Evolutionary conservation across 805 yeast genomes (phyloP).

Genomic region (Candida railenensis): DNA sequence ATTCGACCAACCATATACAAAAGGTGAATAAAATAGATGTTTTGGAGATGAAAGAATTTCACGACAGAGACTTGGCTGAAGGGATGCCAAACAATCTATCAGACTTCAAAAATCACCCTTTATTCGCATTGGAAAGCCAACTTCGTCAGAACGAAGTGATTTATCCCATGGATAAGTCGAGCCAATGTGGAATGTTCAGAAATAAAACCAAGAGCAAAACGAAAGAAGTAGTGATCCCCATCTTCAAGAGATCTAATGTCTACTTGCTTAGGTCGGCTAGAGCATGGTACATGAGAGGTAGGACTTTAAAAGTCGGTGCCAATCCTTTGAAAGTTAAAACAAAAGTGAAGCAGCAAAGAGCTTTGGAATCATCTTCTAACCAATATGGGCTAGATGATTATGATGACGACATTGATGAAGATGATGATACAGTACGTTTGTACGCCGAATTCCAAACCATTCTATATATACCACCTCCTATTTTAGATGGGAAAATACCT

Average conservation of each 20-base stretch:
- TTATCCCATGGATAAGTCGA: conserved; percentile 54
- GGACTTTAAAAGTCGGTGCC: conserved; percentile 69
- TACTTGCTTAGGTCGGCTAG: conserved; percentile 65
- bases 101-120: conserved; percentile 86
- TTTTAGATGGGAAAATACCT: conserved; percentile 64
- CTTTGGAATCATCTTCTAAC: not conserved
- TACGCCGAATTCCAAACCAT: conserved; percentile 82
- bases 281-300: conserved; percentile 84
- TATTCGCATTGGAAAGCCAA: conserved; percentile 77
- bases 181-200: conserved; percentile 68
- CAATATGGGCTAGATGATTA: not conserved
- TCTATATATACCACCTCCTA: conserved; percentile 62
- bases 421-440: conserved; percentile 56
- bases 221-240: conserved; percentile 43
- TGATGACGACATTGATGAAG: conserved; percentile 28
- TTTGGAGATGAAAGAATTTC: conserved; percentile 61
- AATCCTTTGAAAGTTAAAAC: conserved; percentile 56
- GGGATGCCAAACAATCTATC: conserved; percentile 84
- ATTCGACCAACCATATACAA: conserved; percentile 15
- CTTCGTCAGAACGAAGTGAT: conserved; percentile 71
- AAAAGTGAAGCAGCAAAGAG: conserved; percentile 1
- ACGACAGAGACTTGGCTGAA: conserved; percentile 63
- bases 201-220: conserved; percentile 36
- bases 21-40: conserved; percentile 39
- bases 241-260: conserved; percentile 69